Conservation (phyloP, 495 filamentous ascomycete species). For the Hypomontagnella submonticulosa region DNA sequence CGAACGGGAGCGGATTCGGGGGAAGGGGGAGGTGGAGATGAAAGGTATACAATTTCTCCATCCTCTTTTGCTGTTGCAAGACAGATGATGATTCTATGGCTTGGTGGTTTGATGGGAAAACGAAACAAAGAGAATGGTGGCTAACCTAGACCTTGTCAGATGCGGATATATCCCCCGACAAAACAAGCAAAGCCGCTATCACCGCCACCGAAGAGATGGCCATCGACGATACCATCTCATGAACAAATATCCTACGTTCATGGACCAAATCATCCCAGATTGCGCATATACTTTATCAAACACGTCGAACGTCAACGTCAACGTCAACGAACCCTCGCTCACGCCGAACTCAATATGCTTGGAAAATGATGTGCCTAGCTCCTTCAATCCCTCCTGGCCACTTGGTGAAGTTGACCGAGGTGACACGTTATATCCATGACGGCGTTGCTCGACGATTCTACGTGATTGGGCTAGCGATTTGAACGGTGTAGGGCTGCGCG, state of each 20-base stretch:
- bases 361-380: too few species aligned
- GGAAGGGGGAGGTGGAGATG: slow-evolving; percentile 55
- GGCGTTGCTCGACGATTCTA: too few species aligned
- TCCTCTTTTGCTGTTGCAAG: background rate
- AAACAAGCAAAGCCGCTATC: slow-evolving; percentile 5
- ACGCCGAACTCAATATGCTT: too few species aligned
- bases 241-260: background rate
- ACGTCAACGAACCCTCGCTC: too few species aligned
- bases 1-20: slow-evolving; percentile 7
- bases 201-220: slow-evolving; percentile 32
- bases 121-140: background rate
- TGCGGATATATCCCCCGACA: slow-evolving; percentile 27
- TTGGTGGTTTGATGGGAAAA: background rate
- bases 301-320: too few species aligned
- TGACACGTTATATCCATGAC: too few species aligned
- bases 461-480: too few species aligned
- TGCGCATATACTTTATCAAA: background rate
- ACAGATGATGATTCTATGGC: background rate
- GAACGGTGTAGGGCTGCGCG: too few species aligned
- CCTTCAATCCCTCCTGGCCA: too few species aligned
- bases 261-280: background rate
- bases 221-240: slow-evolving; percentile 42
- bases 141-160: background rate
- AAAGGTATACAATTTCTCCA: slow-evolving; percentile 45
- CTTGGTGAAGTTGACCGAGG: too few species aligned